Conservation (phyloP, 2,329 filamentous ascomycete genomes). For the Sporothrix protearum region DNA sequence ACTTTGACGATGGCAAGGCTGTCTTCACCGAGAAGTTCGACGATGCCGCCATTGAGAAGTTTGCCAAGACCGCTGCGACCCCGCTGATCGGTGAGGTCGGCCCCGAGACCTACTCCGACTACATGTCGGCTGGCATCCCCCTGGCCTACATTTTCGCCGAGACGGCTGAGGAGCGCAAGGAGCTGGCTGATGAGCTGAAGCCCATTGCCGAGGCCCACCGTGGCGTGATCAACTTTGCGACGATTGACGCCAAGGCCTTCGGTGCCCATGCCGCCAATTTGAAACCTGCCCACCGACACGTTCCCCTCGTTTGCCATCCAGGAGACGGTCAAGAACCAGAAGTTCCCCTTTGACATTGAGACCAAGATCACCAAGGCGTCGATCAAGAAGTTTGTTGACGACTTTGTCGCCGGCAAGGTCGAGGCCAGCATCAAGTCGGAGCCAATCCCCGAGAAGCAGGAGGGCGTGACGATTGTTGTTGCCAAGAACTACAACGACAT, state of each 20-base stretch:
- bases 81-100: constrained; percentile 94
- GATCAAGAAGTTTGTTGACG: constrained; percentile 78
- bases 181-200: constrained; percentile 74
- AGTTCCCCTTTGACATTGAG: constrained; percentile 89
- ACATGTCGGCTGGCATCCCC: constrained; percentile 89
- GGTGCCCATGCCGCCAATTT: constrained; percentile 94
- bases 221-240: constrained; percentile 95
- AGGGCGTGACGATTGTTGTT: constrained; percentile 84
- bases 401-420: constrained; percentile 81
- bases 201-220: constrained; percentile 86
- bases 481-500: constrained; percentile 91
- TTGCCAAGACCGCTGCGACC: constrained; percentile 79
- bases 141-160: constrained; percentile 98
- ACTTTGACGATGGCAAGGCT: constrained; percentile 94
- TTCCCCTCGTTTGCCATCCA: constrained; percentile 99
- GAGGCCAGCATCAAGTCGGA: constrained; percentile 98
- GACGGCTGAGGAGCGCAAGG: constrained; percentile 80
- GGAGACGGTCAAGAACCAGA: constrained; percentile 90
- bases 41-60: constrained; percentile 72
- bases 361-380: constrained; percentile 68
- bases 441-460: constrained; percentile 88
- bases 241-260: constrained; percentile 90
- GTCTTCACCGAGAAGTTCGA: constrained; percentile 79
- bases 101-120: constrained; percentile 90
- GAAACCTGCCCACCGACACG: constrained; percentile 92